Base-by-base conservation (phyloP, 73 alveolate species). In the Paramecium octaurelia region DNA sequence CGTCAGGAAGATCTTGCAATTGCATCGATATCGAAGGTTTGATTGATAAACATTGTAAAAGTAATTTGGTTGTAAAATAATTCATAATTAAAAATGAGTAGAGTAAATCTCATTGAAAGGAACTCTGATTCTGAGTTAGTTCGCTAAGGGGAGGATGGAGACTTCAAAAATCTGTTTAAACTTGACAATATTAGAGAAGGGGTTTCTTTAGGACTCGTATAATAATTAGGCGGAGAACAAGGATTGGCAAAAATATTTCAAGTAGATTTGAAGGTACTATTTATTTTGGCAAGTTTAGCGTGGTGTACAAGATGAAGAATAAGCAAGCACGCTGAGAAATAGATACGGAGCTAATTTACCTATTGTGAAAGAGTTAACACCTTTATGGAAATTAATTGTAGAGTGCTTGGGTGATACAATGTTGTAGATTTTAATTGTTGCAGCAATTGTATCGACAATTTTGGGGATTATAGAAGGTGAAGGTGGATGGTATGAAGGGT, bases 401-500 rank as follows among this genome's bases (percentile, higher is more conserved):
- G 99, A 98, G 50, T 94, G 97, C 85, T 97, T 98, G 40, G 99
- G 97, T 83, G 99, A 98, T 88, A 94, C 96, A 35, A 98, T 97
- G 83, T 93, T 98, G 71, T 87, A 98, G 95, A 96, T 98, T 34
- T 95, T 98, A 44, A 75, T 97, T 29, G 86, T 94, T 9, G 99
- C 99, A 4, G 96, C 99, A 44, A 88, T 96, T 48, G 99, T 98
- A 8, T 98, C 99, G 1, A 93, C 98, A 10, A 93, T 85, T 14
- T 85, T 85, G 9, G 94, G 93, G 38, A 64, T 86, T 6, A 95
- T 97, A 85, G 99, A 97, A 86, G 98, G 98, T 21, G 94, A 88
- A 48, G 88, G 94, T 57, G 99, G 99, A 14, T 98, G 99, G 99
- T 95, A 94, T 92, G 99, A 98, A 94, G 99, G 99, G 48, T 40